Evolutionary conservation across 73 alveolate species (phyloP), one percentile per base, ranked within the genome.

Genomic region (Uronychia binucleata): DNA sequence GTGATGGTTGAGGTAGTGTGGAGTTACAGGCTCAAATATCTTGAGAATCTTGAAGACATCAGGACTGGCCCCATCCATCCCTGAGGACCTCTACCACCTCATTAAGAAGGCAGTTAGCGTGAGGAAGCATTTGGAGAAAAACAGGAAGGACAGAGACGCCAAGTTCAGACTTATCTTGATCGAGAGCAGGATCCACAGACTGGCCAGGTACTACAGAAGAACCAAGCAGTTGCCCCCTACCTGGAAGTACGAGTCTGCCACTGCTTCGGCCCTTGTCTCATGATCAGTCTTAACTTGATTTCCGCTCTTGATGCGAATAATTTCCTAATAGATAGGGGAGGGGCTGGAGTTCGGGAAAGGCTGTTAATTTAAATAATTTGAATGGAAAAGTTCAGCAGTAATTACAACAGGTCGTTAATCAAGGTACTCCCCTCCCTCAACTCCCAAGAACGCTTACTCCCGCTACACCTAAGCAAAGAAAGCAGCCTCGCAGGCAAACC

Each of bases 121-220:
- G 88, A 96, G 99, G 91, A 98, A 98, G 98, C 99, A 98, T 88
- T 90, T 98, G 93, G 99, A 98, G 93, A 93, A 92, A 90, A 94
- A 96, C 95, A 94, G 98, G 86, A 96, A 94, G 91, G 99, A 98
- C 93, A 95, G 81, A 86, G 98, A 97, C 86, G 91, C 96, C 91
- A 98, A 98, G 94, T 98, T 91, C 96, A 94, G 99, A 89, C 91
- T 98, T 86, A 98, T 98, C 91, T 92, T 98, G 87, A 96, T 97
- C 80, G 99, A 98, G 94, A 81, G 97, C 96, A 97, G 98, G 91
- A 98, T 98, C 94, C 99, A 98, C 95, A 97, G 99, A 93, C 94
- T 98, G 32, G 99, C 99, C 58, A 92, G 99, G 86, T 98, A 98
- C 98, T 98, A 96, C 97, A 97, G 96, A 93, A 91, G 97, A 81